A percentile compares a stretch with the other conserved stretches of the same genome.
Evolutionary conservation across 1,284 basidiomycete species (phyloP).

Genomic region (Meira nashicola): DNA sequence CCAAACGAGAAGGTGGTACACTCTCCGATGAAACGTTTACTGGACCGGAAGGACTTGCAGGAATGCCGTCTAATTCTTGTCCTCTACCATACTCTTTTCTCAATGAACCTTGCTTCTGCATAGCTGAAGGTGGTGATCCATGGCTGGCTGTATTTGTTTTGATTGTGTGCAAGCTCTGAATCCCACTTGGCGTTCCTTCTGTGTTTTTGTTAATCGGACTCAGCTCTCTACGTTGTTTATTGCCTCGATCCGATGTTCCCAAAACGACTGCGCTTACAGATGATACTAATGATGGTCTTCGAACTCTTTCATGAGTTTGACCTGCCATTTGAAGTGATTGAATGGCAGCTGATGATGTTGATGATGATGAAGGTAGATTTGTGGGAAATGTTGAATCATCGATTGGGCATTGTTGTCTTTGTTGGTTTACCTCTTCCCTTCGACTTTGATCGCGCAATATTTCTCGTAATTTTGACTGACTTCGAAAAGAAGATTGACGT

Average conservation of each 20-base stretch:
- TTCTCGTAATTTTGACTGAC: slow-evolving; percentile 3
- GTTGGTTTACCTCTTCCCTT: not conserved
- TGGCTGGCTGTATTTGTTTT: not conserved
- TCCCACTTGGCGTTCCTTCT: not conserved
- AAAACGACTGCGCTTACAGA: not conserved
- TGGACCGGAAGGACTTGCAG: not conserved
- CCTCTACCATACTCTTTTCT: not conserved
- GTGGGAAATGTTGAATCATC: no score
- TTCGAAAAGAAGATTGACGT: not conserved
- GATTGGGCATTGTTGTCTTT: no score
- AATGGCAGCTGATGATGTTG: not conserved
- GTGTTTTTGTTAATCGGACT: no score
- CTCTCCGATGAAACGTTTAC: no score
- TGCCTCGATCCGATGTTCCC: not conserved
- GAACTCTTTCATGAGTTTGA: not conserved
- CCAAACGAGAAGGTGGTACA: not conserved
- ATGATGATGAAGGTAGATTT: not conserved
- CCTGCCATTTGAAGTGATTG: not conserved
- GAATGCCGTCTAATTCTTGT: not conserved
- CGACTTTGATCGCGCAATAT: slow-evolving; percentile 5
- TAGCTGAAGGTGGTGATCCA: not conserved
- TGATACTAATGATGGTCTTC: not conserved
- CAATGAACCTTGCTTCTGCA: slow-evolving; percentile 1
- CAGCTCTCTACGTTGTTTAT: no score
- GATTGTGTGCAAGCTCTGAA: not conserved